Conservation (phyloP, 768 basidiomycete genomes). For the Rubroboletus satanas region DNA sequence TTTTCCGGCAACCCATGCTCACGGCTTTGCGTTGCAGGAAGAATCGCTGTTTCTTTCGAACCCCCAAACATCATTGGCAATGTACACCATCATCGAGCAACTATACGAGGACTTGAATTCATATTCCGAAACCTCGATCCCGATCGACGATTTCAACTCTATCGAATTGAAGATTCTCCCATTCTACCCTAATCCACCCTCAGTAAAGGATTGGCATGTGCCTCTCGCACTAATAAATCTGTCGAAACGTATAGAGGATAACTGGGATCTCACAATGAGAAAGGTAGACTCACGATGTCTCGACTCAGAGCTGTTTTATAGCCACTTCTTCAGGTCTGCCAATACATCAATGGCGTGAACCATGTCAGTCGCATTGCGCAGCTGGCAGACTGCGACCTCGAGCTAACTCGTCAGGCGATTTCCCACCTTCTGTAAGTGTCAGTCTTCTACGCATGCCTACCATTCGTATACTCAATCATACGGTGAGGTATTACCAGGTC, state of each 20-base stretch:
- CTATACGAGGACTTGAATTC: conserved; percentile 97
- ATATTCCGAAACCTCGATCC: conserved; percentile 93
- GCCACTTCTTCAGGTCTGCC: conserved; percentile 48
- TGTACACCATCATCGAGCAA: conserved; percentile 88
- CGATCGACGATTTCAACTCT: conserved; percentile 87
- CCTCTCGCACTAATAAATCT: conserved; percentile 87
- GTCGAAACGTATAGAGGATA: conserved; percentile 74
- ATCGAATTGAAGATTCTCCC: conserved; percentile 96
- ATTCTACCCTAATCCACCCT: conserved; percentile 90
- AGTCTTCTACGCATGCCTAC: neutral
- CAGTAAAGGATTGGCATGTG: conserved; percentile 92
- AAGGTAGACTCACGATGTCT: conserved; percentile 50
- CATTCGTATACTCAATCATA: conserved; percentile 3
- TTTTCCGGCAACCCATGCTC: neutral
- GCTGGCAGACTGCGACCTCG: conserved; percentile 83
- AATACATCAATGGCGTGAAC: conserved; percentile 85
- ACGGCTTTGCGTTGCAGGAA: conserved; percentile 47
- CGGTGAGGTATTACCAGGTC: conserved; percentile 86
- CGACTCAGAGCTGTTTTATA: neutral
- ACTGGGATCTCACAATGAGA: conserved; percentile 94
- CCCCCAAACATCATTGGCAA: conserved; percentile 56
- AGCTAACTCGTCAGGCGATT: conserved; percentile 79
- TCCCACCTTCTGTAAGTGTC: conserved; percentile 80
- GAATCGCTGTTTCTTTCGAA: conserved; percentile 87
- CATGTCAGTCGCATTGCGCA: conserved; percentile 90